These are phyloP conservation scores for Aegilops longissima DNA, from an alignment of 176 grass and related monocot species.

Conservation along the genomic window DNA sequence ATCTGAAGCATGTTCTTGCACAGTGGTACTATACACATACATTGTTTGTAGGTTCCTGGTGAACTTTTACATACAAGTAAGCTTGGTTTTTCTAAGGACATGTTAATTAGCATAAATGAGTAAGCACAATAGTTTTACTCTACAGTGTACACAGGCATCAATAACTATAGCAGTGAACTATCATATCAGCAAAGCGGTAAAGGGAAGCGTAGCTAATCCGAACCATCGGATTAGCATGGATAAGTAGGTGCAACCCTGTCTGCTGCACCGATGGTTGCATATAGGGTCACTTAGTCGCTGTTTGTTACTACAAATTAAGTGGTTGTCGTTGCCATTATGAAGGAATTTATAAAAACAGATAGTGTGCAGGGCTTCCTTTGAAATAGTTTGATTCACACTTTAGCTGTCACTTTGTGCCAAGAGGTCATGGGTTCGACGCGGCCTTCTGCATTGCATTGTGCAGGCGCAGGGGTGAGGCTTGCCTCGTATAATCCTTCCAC, in stretches of 20 bases:
- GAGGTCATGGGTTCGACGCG: no score
- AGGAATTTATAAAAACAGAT: neutral
- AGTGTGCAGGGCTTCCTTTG: neutral
- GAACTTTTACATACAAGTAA: neutral
- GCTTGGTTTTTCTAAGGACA: neutral
- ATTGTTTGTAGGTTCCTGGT: neutral
- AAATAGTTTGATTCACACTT: neutral
- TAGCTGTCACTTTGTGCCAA: neutral
- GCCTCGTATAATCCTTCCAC: no score
- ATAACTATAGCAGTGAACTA: neutral
- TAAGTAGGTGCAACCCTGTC: neutral
- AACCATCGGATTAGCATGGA: neutral
- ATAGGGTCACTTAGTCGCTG: neutral
- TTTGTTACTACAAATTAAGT: neutral
- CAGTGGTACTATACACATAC: neutral
- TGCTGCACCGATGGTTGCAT: neutral
- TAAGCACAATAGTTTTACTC: neutral
- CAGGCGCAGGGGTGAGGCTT: no score
- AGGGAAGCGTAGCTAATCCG: neutral
- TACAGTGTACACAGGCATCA: neutral
- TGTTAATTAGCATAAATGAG: neutral
- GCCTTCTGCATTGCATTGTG: no score
- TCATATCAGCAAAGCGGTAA: neutral
- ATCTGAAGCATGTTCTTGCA: neutral
- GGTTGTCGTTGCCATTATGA: neutral